A percentile compares a stretch with the other conserved stretches of the same genome.
These are phyloP conservation scores for Oryza longistaminata DNA, from an alignment of 176 grass and related monocot genomes.

Conservation along the genomic window DNA sequence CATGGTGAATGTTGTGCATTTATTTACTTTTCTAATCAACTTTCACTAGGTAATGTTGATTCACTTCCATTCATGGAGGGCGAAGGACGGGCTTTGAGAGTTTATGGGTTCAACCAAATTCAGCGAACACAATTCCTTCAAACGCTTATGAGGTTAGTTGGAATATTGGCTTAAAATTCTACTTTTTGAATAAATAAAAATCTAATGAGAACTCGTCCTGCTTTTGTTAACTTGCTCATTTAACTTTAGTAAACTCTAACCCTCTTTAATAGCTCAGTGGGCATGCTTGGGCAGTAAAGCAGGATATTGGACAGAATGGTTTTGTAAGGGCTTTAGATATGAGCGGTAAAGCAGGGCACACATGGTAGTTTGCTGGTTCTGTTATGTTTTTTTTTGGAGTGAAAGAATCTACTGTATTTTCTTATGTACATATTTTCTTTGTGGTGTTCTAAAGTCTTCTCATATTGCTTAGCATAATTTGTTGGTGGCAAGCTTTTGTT, in stretches of 20 bases:
- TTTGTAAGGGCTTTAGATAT: slow-evolving; percentile 15
- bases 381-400: background rate
- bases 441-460: background rate
- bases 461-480: background rate
- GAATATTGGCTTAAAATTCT: slow-evolving; percentile 24
- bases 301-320: background rate
- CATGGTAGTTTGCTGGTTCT: background rate
- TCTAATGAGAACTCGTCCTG: slow-evolving; percentile 5
- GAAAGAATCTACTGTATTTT: background rate
- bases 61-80: slow-evolving; percentile 92
- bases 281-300: background rate
- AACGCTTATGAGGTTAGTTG: slow-evolving; percentile 78
- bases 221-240: slow-evolving; percentile 3
- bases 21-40: slow-evolving; percentile 36
- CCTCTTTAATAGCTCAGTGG: background rate
- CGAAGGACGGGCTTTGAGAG: slow-evolving; percentile 71
- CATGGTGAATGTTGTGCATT: slow-evolving; percentile 30
- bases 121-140: slow-evolving; percentile 79
- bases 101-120: slow-evolving; percentile 90
- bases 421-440: slow-evolving; percentile 19
- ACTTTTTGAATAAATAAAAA: background rate
- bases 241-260: background rate
- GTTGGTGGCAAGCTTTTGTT: background rate
- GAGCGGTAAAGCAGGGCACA: background rate
- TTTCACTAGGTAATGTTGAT: slow-evolving; percentile 58